Evolutionary conservation across 2,329 filamentous ascomycete genomes (phyloP).

Genomic region (Fulvia fulva): DNA sequence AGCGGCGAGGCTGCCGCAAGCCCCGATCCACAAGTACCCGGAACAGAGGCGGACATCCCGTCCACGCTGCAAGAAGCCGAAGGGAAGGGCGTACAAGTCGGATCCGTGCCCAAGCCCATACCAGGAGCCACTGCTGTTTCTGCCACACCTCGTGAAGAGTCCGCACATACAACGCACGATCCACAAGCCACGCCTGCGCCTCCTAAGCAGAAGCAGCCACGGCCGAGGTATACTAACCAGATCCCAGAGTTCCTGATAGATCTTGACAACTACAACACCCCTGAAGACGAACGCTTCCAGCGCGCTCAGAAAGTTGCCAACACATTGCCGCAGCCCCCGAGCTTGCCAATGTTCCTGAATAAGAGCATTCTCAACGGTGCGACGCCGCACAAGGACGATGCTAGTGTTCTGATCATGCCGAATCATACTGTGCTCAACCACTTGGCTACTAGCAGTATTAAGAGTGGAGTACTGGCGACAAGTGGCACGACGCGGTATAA

Average conservation of each 20-base stretch:
- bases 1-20: conserved; percentile 38
- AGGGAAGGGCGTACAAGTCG: conserved; percentile 12
- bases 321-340: conserved; percentile 77
- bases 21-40: conserved; percentile 40
- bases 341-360: conserved; percentile 81
- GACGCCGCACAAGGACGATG: conserved; percentile 94
- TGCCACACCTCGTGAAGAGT: conserved; percentile 8
- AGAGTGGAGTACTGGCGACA: conserved; percentile 89
- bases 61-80: conserved; percentile 20
- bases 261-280: conserved; percentile 57
- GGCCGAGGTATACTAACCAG: conserved; percentile 62
- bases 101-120: conserved; percentile 9
- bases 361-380: conserved; percentile 92
- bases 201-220: conserved; percentile 36
- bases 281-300: conserved; percentile 71
- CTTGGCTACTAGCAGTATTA: conserved; percentile 94
- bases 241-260: conserved; percentile 85
- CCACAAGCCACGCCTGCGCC: conserved; percentile 17
- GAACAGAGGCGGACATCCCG: conserved; percentile 20
- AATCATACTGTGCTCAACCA: conserved; percentile 98
- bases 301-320: conserved; percentile 71
- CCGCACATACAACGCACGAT: conserved; percentile 7
- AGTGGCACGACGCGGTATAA: conserved; percentile 97
- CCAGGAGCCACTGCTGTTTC: conserved; percentile 5
- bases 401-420: conserved; percentile 92